Evolutionary conservation across 177 flowering plant species (phyloP).

Genomic region (Vitis hybrid): DNA sequence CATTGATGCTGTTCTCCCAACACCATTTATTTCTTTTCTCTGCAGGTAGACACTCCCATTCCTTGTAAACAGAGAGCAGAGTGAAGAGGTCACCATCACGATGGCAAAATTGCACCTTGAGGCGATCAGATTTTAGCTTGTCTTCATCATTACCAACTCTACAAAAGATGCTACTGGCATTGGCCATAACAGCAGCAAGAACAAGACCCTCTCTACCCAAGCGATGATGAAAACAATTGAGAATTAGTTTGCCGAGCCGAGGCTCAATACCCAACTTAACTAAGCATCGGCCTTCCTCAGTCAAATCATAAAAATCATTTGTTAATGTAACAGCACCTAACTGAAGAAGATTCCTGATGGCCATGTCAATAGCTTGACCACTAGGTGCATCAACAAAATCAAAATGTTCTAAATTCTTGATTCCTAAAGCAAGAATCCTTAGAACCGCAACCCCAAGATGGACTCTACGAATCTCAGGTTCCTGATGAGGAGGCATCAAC

Average conservation of each 20-base stretch:
- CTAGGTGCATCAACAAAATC: slow-evolving; percentile 92
- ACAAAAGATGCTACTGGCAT: slow-evolving; percentile 89
- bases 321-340: slow-evolving; percentile 60
- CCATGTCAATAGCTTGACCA: slow-evolving; percentile 72
- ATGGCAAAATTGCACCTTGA: slow-evolving; percentile 88
- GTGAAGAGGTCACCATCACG: slow-evolving; percentile 86
- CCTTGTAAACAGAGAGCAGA: slow-evolving; percentile 80
- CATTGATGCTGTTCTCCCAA: slow-evolving; percentile 94
- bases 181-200: slow-evolving; percentile 95
- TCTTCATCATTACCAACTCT: slow-evolving; percentile 76
- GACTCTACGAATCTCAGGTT: slow-evolving; percentile 89
- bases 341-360: slow-evolving; percentile 74
- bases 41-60: slow-evolving; percentile 61
- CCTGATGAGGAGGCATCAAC: slow-evolving; percentile 62
- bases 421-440: slow-evolving; percentile 76
- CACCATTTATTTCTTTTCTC: slow-evolving; percentile 73
- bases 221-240: slow-evolving; percentile 40
- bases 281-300: slow-evolving; percentile 54
- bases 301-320: slow-evolving; percentile 47
- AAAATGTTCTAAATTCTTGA: slow-evolving; percentile 57
- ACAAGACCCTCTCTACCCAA: slow-evolving; percentile 80
- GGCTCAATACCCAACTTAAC: slow-evolving; percentile 93
- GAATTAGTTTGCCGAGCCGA: slow-evolving; percentile 78
- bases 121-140: slow-evolving; percentile 77
- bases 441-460: slow-evolving; percentile 94